Evolutionary conservation across 140 eudicot species (phyloP).

Genomic region (Senecio squalidus): DNA sequence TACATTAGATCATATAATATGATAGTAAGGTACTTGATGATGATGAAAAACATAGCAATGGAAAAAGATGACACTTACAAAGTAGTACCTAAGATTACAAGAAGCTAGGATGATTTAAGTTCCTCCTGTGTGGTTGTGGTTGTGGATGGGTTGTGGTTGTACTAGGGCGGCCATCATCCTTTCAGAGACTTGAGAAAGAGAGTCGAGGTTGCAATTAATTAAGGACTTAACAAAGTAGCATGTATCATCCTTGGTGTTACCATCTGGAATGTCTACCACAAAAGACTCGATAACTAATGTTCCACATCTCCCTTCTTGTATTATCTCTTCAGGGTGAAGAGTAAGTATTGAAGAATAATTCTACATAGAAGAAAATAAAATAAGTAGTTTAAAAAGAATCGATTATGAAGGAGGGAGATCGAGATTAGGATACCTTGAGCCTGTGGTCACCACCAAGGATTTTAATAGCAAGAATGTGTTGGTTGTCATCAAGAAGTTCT

Average conservation of each 20-base stretch:
- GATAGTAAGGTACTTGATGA: too few species aligned
- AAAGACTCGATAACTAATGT: constrained; percentile 59
- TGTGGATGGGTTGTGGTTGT: too few species aligned
- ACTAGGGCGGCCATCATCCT: too few species aligned
- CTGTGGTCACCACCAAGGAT: constrained; percentile 67
- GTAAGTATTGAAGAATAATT: constrained; percentile 58
- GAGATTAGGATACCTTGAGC: constrained; percentile 45
- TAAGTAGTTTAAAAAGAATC: too few species aligned
- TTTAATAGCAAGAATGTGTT: constrained; percentile 57
- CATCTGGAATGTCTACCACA: constrained; percentile 65
- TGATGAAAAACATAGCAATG: too few species aligned
- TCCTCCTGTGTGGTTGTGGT: too few species aligned
- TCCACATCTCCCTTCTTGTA: constrained; percentile 47
- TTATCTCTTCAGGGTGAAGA: constrained; percentile 49
- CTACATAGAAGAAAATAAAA: constrained; percentile 23
- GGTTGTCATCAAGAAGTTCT: constrained; percentile 53
- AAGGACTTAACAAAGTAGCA: constrained; percentile 59
- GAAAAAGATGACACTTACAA: too few species aligned
- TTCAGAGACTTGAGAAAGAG: constrained; percentile 58
- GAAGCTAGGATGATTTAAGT: too few species aligned
- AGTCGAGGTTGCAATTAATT: constrained; percentile 61
- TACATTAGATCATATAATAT: too few species aligned
- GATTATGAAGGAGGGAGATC: too few species aligned
- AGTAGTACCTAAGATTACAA: too few species aligned
- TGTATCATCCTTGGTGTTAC: constrained; percentile 64